Evolutionary conservation across 495 filamentous ascomycete genomes (phyloP).

Genomic region (Xylaria intraflava): DNA sequence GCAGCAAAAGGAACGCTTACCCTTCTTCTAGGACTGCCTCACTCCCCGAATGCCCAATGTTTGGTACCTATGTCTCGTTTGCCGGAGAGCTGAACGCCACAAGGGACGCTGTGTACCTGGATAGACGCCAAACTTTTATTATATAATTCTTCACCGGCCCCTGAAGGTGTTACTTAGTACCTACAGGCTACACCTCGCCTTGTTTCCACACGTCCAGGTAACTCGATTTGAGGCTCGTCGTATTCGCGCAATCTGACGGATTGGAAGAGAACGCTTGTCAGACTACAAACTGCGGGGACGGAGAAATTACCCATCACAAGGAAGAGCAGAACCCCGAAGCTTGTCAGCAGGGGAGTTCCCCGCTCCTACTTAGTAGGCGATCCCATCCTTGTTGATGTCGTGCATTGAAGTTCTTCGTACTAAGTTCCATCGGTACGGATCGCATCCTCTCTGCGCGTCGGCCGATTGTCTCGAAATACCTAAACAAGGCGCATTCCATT

Average conservation of each 20-base stretch:
- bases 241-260: too few species aligned
- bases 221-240: too few species aligned
- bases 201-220: too few species aligned
- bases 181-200: too few species aligned
- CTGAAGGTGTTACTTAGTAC: too few species aligned
- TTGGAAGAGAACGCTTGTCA: too few species aligned
- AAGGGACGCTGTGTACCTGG: not conserved
- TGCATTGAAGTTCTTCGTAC: too few species aligned
- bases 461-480: constrained; percentile 1
- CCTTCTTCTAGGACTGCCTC: not conserved
- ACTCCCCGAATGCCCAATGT: not conserved
- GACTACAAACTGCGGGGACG: too few species aligned
- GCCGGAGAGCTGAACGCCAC: not conserved
- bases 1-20: not conserved
- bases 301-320: not conserved
- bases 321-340: not conserved
- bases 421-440: too few species aligned
- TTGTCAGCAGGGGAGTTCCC: not conserved
- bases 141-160: too few species aligned
- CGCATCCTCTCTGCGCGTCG: constrained; percentile 1
- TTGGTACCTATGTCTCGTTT: not conserved
- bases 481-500: not conserved
- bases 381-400: not conserved
- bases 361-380: not conserved
- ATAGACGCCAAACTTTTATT: too few species aligned